These are phyloP conservation scores for Sugiyamaella chiloensis DNA, from an alignment of 805 yeast species.

Conservation along the genomic window DNA sequence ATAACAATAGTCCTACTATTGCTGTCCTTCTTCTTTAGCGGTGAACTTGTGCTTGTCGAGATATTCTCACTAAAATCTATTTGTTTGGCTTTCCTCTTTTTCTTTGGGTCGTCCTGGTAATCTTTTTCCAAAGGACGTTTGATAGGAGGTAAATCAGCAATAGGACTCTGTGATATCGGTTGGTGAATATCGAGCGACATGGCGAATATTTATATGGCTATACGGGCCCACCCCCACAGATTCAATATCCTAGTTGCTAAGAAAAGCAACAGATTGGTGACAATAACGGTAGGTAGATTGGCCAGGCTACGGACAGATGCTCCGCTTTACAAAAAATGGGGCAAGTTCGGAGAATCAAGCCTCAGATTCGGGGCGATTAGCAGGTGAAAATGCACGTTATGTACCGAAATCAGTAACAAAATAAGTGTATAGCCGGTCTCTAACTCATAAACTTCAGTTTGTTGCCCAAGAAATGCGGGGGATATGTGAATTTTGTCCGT, in stretches of 20 bases:
- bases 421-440: neutral
- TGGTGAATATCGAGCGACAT: constrained; percentile 4
- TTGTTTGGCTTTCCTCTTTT: neutral
- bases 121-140: no score
- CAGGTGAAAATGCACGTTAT: no score
- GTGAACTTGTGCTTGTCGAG: no score
- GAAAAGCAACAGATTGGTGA: neutral
- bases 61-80: no score
- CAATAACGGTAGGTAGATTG: neutral
- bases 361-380: neutral
- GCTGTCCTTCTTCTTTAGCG: no score
- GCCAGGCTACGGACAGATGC: neutral
- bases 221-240: neutral
- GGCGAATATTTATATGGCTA: neutral
- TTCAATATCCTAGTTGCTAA: neutral
- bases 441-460: neutral
- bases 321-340: no score
- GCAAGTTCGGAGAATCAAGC: no score
- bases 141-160: no score
- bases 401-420: no score
- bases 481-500: neutral
- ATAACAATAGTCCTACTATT: no score
- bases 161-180: neutral
- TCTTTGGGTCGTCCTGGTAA: no score
- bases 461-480: constrained; percentile 2